phyloP scores from a whole-genome alignment of 345 rosid species.

The Capsella bursapastoris region DNA sequence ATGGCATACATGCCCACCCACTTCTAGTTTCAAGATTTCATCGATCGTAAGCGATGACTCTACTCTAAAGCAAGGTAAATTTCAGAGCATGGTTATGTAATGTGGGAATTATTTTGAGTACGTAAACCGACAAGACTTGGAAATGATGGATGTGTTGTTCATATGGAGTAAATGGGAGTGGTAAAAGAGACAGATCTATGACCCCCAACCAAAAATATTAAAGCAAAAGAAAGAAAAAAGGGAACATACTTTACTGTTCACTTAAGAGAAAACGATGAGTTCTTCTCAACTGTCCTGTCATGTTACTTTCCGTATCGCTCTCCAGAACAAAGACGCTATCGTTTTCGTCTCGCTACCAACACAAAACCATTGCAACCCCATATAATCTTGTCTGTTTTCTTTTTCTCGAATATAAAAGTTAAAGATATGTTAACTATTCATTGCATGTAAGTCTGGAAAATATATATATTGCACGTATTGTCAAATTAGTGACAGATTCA shows the following conservation, averaged over 20 bases:
- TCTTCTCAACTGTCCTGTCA: constrained; percentile 40
- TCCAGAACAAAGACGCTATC: constrained; percentile 30
- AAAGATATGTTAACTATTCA: constrained; percentile 4
- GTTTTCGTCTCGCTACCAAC: constrained; percentile 37
- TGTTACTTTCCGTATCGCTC: constrained; percentile 37
- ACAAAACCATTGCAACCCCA: constrained; percentile 32
- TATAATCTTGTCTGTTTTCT: constrained; percentile 30
- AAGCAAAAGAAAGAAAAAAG: constrained; percentile 25
- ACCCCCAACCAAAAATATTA: constrained; percentile 18
- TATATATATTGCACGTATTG: constrained; percentile 19
- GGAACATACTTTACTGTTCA: constrained; percentile 42
- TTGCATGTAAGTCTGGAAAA: constrained; percentile 16
- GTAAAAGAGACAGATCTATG: constrained; percentile 45
- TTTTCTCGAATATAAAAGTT: constrained; percentile 3
- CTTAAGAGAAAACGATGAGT: constrained; percentile 35
- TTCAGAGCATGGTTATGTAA: not conserved
- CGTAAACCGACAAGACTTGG: constrained; percentile 37
- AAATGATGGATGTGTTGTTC: constrained; percentile 28
- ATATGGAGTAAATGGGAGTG: constrained; percentile 24
- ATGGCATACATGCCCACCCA: not conserved
- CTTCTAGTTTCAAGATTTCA: not conserved
- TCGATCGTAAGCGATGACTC: not conserved
- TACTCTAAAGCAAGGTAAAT: not conserved
- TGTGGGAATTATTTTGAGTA: not conserved
- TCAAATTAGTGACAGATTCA: constrained; percentile 30